Conservation (phyloP, 805 yeast genomes). For the Saccharomycopsis schoenii region DNA sequence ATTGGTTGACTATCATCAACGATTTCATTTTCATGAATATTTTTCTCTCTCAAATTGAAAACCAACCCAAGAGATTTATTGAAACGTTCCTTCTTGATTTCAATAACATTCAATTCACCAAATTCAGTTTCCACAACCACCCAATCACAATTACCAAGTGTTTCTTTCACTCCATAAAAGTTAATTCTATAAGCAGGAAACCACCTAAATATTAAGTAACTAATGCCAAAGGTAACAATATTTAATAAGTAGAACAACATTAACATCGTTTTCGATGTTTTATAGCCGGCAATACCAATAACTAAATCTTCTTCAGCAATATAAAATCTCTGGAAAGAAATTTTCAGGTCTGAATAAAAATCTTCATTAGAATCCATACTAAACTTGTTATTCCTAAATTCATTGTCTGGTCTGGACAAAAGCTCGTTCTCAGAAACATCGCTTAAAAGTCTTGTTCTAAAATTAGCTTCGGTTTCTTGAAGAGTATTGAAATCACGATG, state of each 20-base stretch:
- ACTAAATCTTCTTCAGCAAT: constrained; percentile 94
- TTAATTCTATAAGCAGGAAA: constrained; percentile 64
- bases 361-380: constrained; percentile 21
- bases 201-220: constrained; percentile 75
- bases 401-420: constrained; percentile 1
- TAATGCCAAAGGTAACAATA: constrained; percentile 55
- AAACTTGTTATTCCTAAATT: background rate
- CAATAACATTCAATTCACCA: constrained; percentile 66
- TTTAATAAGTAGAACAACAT: constrained; percentile 45
- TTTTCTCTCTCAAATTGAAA: constrained; percentile 31
- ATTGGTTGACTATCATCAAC: constrained; percentile 17
- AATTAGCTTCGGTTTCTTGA: constrained; percentile 11
- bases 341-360: constrained; percentile 34
- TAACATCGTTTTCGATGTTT: constrained; percentile 38
- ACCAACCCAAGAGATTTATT: constrained; percentile 65
- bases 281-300: constrained; percentile 88
- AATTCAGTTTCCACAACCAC: constrained; percentile 88
- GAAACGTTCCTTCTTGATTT: constrained; percentile 50
- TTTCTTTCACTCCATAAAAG: constrained; percentile 52
- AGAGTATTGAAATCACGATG: background rate
- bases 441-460: constrained; percentile 14
- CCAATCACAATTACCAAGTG: constrained; percentile 83
- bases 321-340: constrained; percentile 70
- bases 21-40: constrained; percentile 20
- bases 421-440: constrained; percentile 15